Percentiles rank a stretch among this genome's conserved stretches.
phyloP scores from a whole-genome alignment of 23 red algal genomes.

The Gracilaria caudata region DNA sequence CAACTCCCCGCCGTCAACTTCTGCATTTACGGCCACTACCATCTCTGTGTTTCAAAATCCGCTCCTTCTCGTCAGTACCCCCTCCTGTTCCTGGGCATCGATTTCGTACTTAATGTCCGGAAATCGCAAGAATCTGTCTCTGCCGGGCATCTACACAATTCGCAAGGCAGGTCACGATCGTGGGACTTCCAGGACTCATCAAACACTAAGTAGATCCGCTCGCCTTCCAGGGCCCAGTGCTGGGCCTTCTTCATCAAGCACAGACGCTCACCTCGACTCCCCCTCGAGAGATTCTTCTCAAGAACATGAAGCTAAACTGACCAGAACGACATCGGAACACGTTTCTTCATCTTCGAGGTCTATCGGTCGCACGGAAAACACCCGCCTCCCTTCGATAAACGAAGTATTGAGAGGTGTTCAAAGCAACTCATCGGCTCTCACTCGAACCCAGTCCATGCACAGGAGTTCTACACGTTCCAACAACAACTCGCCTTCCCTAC shows the following conservation, averaged over 20 bases:
- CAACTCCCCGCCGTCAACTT: not conserved
- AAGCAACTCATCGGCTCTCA: not conserved
- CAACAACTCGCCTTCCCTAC: not conserved
- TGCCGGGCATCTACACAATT: not conserved
- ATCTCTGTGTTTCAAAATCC: not conserved
- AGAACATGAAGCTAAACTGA: constrained; percentile 3
- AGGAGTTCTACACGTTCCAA: too few species aligned
- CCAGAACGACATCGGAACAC: constrained; percentile 3
- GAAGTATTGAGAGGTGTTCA: constrained; percentile 1
- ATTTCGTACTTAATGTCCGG: not conserved
- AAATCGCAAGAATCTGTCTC: not conserved
- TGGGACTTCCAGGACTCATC: not conserved
- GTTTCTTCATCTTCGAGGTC: not conserved
- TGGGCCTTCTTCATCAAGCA: not conserved
- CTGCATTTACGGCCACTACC: not conserved
- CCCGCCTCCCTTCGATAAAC: constrained; percentile 2
- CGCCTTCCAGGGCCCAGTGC: not conserved
- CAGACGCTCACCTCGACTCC: not conserved
- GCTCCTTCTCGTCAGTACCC: not conserved
- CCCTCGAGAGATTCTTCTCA: not conserved
- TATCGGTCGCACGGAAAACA: not conserved
- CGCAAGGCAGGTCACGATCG: not conserved
- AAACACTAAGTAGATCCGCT: not conserved
- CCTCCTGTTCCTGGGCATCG: not conserved
- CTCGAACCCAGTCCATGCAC: not conserved